A percentile compares a stretch with the other conserved stretches of the same genome.
These are phyloP conservation scores for Cercospora berteroae DNA, from an alignment of 2,329 filamentous ascomycete species.

Conservation along the genomic window DNA sequence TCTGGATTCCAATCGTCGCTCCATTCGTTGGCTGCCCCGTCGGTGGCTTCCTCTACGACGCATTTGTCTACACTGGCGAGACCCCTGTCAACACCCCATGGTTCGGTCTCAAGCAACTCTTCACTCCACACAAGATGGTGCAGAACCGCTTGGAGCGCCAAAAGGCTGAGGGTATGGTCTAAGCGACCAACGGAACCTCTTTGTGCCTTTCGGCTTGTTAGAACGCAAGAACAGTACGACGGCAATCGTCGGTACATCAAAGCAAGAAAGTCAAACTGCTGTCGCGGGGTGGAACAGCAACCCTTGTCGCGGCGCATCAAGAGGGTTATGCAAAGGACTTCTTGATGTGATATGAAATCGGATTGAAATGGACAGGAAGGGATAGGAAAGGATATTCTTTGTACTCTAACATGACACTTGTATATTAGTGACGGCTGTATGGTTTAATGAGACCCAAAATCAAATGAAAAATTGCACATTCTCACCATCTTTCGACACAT, in stretches of 20 bases:
- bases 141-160: constrained; percentile 27
- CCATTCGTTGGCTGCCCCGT: constrained; percentile 63
- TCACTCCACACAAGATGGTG: constrained; percentile 29
- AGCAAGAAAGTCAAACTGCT: not conserved
- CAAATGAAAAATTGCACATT: not conserved
- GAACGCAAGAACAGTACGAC: not conserved
- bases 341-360: not conserved
- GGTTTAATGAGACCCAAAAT: not conserved
- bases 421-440: constrained; percentile 1
- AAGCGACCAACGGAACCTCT: not conserved
- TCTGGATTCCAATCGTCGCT: constrained; percentile 66
- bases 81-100: constrained; percentile 63
- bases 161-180: constrained; percentile 33
- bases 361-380: not conserved
- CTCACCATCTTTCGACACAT: not conserved
- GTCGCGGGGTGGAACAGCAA: not conserved
- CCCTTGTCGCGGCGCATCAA: not conserved
- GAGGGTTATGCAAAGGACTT: not conserved
- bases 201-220: not conserved
- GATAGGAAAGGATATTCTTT: not conserved
- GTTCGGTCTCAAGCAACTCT: constrained; percentile 33
- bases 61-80: constrained; percentile 63
- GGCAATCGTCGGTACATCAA: not conserved
- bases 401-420: not conserved
- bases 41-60: constrained; percentile 65